Percentiles rank a stretch among this genome's conserved stretches.
Conservation (phyloP, 768 basidiomycete species). For the Amanita rimosa region DNA sequence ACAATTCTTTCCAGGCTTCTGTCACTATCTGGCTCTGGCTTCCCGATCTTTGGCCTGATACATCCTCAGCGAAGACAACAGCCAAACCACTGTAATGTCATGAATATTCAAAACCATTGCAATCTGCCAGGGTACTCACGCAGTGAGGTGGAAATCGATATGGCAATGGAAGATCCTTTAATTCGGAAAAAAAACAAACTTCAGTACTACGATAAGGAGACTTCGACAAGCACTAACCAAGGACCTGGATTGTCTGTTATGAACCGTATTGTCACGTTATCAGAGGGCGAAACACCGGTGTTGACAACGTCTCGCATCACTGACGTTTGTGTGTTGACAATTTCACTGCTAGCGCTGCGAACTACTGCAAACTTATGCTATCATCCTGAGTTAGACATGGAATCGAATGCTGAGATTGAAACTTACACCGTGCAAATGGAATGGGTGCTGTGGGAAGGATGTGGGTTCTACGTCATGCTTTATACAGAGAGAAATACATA, state of each 20-base stretch:
- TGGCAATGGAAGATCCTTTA: constrained; percentile 5
- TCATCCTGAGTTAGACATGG: background rate
- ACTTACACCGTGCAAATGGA: constrained; percentile 32
- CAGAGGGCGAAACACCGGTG: background rate
- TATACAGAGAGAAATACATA: constrained; percentile 11
- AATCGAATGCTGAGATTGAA: background rate
- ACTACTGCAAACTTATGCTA: constrained; percentile 28
- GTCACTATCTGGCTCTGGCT: background rate
- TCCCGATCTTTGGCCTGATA: background rate
- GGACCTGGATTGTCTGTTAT: constrained; percentile 6
- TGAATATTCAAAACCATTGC: background rate
- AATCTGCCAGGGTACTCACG: background rate
- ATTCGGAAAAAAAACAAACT: background rate
- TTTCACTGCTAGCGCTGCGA: constrained; percentile 24
- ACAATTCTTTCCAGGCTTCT: constrained; percentile 4
- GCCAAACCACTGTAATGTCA: constrained; percentile 1
- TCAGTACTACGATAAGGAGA: background rate
- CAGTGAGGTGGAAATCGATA: constrained; percentile 1
- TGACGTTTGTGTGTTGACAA: constrained; percentile 30
- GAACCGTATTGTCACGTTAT: constrained; percentile 5
- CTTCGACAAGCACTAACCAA: background rate
- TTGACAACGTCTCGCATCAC: constrained; percentile 3
- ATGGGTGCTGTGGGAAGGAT: constrained; percentile 18
- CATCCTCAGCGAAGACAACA: constrained; percentile 4
- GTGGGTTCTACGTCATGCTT: background rate